These are phyloP conservation scores for Leccinum huronense DNA, from an alignment of 1,284 basidiomycete genomes.

Conservation along the genomic window DNA sequence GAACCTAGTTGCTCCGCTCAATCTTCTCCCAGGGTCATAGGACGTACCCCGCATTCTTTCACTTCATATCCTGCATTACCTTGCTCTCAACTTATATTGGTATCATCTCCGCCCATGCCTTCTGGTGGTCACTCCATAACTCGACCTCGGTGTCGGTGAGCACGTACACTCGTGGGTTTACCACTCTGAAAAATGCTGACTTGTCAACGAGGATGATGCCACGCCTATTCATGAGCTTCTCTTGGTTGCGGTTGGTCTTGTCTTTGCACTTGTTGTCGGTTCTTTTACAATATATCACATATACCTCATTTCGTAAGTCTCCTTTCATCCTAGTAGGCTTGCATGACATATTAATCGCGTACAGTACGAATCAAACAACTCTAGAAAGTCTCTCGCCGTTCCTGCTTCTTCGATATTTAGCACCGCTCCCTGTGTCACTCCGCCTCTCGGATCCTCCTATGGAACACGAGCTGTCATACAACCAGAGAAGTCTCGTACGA, in stretches of 20 bases:
- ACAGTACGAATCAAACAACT: slow-evolving; percentile 84
- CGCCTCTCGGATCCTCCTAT: slow-evolving; percentile 62
- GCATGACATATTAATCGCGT: slow-evolving; percentile 3
- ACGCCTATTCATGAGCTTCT: slow-evolving; percentile 73
- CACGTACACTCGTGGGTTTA: slow-evolving; percentile 6
- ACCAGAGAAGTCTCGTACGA: slow-evolving; percentile 66
- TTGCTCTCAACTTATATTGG: slow-evolving; percentile 65
- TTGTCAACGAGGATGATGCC: slow-evolving; percentile 48
- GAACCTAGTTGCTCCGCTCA: slow-evolving; percentile 2
- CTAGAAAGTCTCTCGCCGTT: slow-evolving; percentile 79
- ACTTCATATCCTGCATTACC: slow-evolving; percentile 72
- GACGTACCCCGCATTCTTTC: slow-evolving; percentile 84
- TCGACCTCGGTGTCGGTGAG: slow-evolving; percentile 55
- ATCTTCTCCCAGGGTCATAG: slow-evolving; percentile 61
- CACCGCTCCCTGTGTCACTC: slow-evolving; percentile 52
- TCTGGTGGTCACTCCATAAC: slow-evolving; percentile 68
- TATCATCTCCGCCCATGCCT: slow-evolving; percentile 53
- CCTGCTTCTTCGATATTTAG: slow-evolving; percentile 66
- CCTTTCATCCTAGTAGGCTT: slow-evolving; percentile 1
- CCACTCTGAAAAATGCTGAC: slow-evolving; percentile 12
- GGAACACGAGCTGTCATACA: slow-evolving; percentile 73
- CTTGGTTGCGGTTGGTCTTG: slow-evolving; percentile 58
- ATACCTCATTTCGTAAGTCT: slow-evolving; percentile 72
- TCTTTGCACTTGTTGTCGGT: slow-evolving; percentile 70
- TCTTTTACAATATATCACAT: slow-evolving; percentile 78